Evolutionary conservation across 1,139 yeast genomes (phyloP).

Genomic region (Yamadazyma diospyri): DNA sequence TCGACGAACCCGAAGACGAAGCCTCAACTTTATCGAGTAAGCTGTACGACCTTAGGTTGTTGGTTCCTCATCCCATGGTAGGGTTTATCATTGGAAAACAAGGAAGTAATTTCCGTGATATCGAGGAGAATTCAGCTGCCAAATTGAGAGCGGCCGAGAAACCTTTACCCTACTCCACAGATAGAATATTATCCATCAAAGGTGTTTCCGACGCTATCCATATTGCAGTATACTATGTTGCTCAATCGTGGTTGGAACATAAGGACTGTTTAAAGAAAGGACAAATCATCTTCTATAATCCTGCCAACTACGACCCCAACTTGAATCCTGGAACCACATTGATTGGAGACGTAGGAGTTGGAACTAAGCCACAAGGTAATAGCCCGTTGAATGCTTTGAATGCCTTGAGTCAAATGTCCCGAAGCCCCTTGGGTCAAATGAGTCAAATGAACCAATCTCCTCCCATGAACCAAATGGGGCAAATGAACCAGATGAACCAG

Average conservation of each 20-base stretch:
- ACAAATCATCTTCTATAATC: constrained; percentile 61
- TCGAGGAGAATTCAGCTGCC: constrained; percentile 83
- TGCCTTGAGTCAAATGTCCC: constrained; percentile 14
- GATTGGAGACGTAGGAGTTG: constrained; percentile 10
- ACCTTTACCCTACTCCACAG: constrained; percentile 75
- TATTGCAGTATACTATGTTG: constrained; percentile 74
- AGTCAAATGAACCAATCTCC: constrained; percentile 7
- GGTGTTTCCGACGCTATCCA: constrained; percentile 90
- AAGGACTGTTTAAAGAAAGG: constrained; percentile 48
- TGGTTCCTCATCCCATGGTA: constrained; percentile 78
- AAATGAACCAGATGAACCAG: constrained; percentile 4
- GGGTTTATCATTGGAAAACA: constrained; percentile 82
- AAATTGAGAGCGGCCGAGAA: constrained; percentile 73
- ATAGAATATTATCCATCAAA: constrained; percentile 63
- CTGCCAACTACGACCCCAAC: constrained; percentile 46
- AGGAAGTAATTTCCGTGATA: constrained; percentile 73
- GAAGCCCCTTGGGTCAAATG: constrained; percentile 10
- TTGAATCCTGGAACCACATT: constrained; percentile 11
- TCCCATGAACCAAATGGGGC: constrained; percentile 2
- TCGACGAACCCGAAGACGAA: constrained; percentile 65
- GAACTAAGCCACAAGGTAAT: constrained; percentile 1
- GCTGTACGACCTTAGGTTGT: constrained; percentile 55
- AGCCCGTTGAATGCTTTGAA: constrained; percentile 11
- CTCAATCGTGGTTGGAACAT: constrained; percentile 63
- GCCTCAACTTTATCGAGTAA: constrained; percentile 56